These are phyloP conservation scores for Fomitopsis pulvina DNA, from an alignment of 768 basidiomycete genomes.

Conservation along the genomic window DNA sequence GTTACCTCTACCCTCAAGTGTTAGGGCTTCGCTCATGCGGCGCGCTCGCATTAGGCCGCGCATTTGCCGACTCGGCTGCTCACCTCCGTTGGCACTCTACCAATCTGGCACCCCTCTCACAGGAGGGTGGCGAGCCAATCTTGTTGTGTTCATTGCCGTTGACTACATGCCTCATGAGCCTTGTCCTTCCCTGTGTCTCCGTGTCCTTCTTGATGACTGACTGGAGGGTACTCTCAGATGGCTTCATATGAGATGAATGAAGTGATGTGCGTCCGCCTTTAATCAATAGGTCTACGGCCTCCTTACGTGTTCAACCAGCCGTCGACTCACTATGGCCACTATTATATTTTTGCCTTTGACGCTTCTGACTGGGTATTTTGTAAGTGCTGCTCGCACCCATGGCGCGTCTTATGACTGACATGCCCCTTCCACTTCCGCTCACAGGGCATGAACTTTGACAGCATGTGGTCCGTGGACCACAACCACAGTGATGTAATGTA, in stretches of 20 bases:
- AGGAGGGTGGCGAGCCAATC: too few species aligned
- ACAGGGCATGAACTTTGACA: conserved; percentile 62
- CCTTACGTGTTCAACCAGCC: conserved; percentile 30
- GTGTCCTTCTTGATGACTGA: too few species aligned
- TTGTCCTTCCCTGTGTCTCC: too few species aligned
- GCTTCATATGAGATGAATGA: conserved; percentile 72
- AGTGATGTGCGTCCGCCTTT: conserved; percentile 45
- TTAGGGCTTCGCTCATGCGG: too few species aligned
- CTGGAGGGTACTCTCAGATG: conserved; percentile 33
- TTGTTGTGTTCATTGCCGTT: too few species aligned
- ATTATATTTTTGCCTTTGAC: conserved; percentile 70
- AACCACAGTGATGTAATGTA: conserved; percentile 13
- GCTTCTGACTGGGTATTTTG: conserved; percentile 66
- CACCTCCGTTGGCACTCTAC: too few species aligned
- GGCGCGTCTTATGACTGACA: conserved; percentile 5
- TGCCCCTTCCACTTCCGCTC: not conserved
- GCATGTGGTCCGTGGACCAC: conserved; percentile 42
- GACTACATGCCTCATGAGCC: too few species aligned
- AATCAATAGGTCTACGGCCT: not conserved
- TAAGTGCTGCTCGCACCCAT: conserved; percentile 25
- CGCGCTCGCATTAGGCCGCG: too few species aligned
- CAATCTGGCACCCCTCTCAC: too few species aligned
- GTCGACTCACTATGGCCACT: conserved; percentile 58
- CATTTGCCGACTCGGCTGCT: too few species aligned
- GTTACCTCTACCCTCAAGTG: conserved; percentile 1